Conservation (phyloP, 805 yeast genomes). For the Yamadazyma ubonensis region DNA sequence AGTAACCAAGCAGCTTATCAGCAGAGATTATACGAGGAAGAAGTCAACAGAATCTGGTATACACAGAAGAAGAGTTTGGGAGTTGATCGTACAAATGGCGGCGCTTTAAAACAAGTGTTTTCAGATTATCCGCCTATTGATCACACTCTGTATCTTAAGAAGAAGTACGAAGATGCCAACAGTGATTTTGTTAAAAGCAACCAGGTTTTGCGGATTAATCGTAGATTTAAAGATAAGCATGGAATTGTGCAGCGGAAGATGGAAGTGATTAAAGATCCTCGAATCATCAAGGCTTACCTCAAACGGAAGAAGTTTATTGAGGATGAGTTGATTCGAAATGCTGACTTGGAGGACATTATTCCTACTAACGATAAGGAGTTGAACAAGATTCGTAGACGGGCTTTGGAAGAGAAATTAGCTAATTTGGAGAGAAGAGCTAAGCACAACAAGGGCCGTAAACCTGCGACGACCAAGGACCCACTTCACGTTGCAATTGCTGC, state of each 20-base stretch:
- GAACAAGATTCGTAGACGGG: conserved; percentile 71
- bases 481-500: conserved; percentile 43
- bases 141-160: conserved; percentile 32
- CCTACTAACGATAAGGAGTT: conserved; percentile 84
- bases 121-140: conserved; percentile 38
- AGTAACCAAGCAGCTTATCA: conserved; percentile 52
- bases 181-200: conserved; percentile 31
- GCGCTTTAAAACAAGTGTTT: conserved; percentile 35
- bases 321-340: conserved; percentile 50
- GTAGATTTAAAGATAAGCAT: conserved; percentile 79
- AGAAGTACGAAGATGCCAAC: conserved; percentile 33
- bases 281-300: conserved; percentile 82
- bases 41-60: conserved; percentile 86
- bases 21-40: conserved; percentile 89
- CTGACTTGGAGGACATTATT: conserved; percentile 68
- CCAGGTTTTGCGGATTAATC: conserved; percentile 52
- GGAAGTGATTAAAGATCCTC: conserved; percentile 79
- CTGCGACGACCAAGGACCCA: conserved; percentile 21
- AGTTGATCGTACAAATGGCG: conserved; percentile 27
- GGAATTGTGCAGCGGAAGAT: conserved; percentile 81
- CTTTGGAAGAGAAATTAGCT: conserved; percentile 80
- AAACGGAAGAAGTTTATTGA: conserved; percentile 66
- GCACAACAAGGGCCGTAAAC: conserved; percentile 32
- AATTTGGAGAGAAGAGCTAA: conserved; percentile 67
- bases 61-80: conserved; percentile 65